Conservation (phyloP, 192 early-diverging fungal species). For the Cetraspora pellucida region DNA sequence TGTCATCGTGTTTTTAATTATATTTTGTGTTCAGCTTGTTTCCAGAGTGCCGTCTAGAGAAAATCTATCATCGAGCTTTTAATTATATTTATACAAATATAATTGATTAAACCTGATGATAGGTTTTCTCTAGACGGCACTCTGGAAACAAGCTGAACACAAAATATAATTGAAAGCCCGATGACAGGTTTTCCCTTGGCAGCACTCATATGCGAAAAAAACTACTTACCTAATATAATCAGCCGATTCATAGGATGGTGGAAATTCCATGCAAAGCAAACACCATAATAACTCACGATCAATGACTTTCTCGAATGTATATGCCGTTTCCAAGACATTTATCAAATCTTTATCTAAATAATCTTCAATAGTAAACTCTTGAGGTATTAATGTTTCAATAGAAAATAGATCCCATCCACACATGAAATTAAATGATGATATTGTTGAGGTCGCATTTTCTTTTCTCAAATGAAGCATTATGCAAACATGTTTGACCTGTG, state of each 20-base stretch:
- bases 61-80: no score
- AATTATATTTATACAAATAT: no score
- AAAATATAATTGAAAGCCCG: no score
- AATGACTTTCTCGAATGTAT: conserved; percentile 27
- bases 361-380: not conserved
- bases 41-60: no score
- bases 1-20: no score
- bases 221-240: conserved; percentile 19
- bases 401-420: conserved; percentile 29
- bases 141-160: no score
- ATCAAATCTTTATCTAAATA: conserved; percentile 4
- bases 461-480: conserved; percentile 27
- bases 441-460: not conserved
- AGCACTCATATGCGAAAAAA: no score
- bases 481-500: conserved; percentile 21
- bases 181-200: no score
- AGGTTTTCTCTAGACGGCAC: no score
- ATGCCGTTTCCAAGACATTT: conserved; percentile 7
- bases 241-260: conserved; percentile 13
- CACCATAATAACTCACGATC: conserved; percentile 27
- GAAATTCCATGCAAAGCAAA: conserved; percentile 32
- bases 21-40: no score
- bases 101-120: no score
- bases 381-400: conserved; percentile 25
- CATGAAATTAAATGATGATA: conserved; percentile 23